Evolutionary conservation across 108 stramenopile species (phyloP).

Genomic region (Cyclotella distinguenda): DNA sequence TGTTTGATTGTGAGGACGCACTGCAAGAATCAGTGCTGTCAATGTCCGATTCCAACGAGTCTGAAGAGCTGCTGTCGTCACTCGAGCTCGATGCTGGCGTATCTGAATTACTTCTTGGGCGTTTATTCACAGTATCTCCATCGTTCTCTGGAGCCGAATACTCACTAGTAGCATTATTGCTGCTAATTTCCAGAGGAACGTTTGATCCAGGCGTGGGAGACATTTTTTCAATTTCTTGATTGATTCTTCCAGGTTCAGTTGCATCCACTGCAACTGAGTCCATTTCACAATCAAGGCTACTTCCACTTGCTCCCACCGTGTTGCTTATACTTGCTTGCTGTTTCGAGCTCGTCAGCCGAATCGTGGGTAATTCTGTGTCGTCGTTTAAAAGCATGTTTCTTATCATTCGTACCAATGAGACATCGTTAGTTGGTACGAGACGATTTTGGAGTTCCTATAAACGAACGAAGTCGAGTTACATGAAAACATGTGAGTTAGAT

Average conservation of each 20-base stretch:
- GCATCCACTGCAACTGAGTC: no score
- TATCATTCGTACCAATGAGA: constrained; percentile 33
- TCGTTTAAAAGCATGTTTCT: constrained; percentile 29
- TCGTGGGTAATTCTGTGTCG: constrained; percentile 11
- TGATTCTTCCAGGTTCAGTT: no score
- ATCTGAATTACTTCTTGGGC: constrained; percentile 9
- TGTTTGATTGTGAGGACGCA: not conserved
- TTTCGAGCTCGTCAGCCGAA: constrained; percentile 7
- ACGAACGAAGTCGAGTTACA: not conserved
- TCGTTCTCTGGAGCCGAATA: no score
- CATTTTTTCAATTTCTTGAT: no score
- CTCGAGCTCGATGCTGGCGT: constrained; percentile 8
- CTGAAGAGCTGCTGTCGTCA: not conserved
- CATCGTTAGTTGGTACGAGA: constrained; percentile 30
- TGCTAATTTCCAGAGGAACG: no score
- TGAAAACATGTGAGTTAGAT: not conserved
- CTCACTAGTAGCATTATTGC: no score
- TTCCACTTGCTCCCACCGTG: no score
- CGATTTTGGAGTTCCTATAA: constrained; percentile 35
- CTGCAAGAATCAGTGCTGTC: not conserved
- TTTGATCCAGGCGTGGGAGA: no score
- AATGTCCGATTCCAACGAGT: not conserved
- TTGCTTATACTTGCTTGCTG: no score
- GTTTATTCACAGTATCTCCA: not conserved
- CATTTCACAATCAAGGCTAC: no score